Base-by-base conservation (phyloP, 192 early-diverging fungal genomes). In the Coemansia sp. region DNA sequence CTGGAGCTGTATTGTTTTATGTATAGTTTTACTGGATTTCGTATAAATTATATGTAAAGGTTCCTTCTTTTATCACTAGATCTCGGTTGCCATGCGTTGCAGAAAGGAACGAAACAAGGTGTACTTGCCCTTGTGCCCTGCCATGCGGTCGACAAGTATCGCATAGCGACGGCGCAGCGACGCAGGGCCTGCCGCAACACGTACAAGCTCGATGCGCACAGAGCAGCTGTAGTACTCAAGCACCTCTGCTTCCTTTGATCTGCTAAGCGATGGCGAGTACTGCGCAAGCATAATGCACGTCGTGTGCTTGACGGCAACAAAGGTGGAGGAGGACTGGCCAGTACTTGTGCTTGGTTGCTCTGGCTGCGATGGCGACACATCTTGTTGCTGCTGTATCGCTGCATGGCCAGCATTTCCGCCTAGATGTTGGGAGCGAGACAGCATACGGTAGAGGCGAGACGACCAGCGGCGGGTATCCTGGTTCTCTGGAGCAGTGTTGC, bases 191-290 rank as follows among this genome's bases (percentile, higher is more conserved):
- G 67, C 35, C 0, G 28, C 20, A 3, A 81, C 31, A n/a, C 74
- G 59, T 2, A 81, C 79, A 2, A 81, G 64, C 31, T 81, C 79
- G 6, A 81, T 66, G 2, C 74, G 70, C 15, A 81, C 79, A 0
- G 79, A 67, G 58, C 79, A 81, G 58, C 70, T 72, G 48, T 81
- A 81, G 61, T 81, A 76, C 71, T 81, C 79, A 10, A 81, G 61
- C 0, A 81, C 70, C 35, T 81, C 79, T 4, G 74, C 72, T 18
- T 81, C 79, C 51, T 74, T 63, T 70, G 61, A 63, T 7, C 74
- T 25, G 61, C 69, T 75, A 20, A 81, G 67, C 25, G 73, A 76
- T 30, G 79, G 79, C 49, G 79, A 81, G 62, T 81, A 81, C 61
- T 81, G 79, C 0, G 79, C 79, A 1, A 81, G 39, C 3, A 81